Evolutionary conservation across 1,284 basidiomycete species (phyloP), one percentile per base, ranked within the genome.

Genomic region (Gymnopus androsaceus): DNA sequence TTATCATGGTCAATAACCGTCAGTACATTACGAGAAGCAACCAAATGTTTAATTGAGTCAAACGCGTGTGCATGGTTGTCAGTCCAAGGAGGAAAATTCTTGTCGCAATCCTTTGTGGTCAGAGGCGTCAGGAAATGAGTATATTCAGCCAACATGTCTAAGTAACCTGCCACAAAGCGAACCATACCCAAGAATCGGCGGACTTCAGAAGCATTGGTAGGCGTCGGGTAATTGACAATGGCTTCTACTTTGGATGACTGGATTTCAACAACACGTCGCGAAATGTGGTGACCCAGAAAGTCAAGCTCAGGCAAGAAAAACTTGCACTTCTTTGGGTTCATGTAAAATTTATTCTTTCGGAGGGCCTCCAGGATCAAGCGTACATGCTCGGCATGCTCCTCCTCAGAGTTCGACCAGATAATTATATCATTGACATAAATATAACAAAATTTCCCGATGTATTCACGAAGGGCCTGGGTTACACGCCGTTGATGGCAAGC

Each of bases 331-430:
- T 70, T 69, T 0, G 57, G 50, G 8, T 63, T 68, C 44, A 63
- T 66, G 51, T 63, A 73, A 0, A 72, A 58, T 4, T 59, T 58
- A n/a, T 63, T 64, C 0, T 23, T 36, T 0, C 57, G 31, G 0
- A 74, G 60, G 0, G 67, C 67, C 0, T 64, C 14, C 0, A 74
- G 59, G 8, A 75, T 67, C 3, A 51, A 34, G 0, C 17, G 9
- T 1, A 74, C 62, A 58, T 75, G 66, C 1, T 50, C 0, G 2
- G 50, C 23, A 55, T 79, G 75, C 55, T 77, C 68, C 27, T 69
- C 65, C 0, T 68, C n/a, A 0, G 57, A 55, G 0, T 67, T 5
- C 1, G 70, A 74, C 67, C 68, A 77, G 41, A 75, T 72, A 47
- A 75, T 66, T 45, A 76, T 74, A 55, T 75, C 67, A 55, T 76